Percentiles rank a stretch among this genome's conserved stretches.
Evolutionary conservation across 345 rosid species (phyloP).

Genomic region (Odontarrhena argentea): DNA sequence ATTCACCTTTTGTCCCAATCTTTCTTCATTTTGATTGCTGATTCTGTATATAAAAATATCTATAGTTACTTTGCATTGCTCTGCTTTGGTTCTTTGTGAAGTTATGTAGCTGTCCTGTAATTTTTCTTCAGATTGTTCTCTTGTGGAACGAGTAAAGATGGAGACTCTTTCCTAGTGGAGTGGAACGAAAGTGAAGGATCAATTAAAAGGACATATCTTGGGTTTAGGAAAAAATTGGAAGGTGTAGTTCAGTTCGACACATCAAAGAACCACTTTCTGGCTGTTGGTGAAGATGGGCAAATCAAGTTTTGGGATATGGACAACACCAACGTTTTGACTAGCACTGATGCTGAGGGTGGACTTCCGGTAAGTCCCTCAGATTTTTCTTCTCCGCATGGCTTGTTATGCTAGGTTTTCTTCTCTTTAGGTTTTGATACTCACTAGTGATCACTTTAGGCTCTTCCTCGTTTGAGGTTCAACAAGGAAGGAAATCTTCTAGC

Average conservation of each 20-base stretch:
- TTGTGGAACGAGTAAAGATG: constrained; percentile 92
- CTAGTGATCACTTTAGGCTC: constrained; percentile 48
- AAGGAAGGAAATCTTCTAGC: constrained; percentile 92
- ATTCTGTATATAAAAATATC: background rate
- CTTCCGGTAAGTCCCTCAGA: constrained; percentile 60
- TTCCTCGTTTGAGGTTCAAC: constrained; percentile 79
- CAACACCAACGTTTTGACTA: constrained; percentile 51
- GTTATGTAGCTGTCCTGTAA: background rate
- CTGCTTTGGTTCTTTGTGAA: constrained; percentile 23
- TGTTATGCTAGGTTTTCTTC: constrained; percentile 3
- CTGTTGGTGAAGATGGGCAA: constrained; percentile 85
- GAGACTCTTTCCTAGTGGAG: constrained; percentile 80
- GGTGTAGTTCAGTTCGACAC: constrained; percentile 87
- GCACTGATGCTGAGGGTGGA: constrained; percentile 86
- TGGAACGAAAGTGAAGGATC: constrained; percentile 97
- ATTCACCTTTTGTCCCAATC: background rate
- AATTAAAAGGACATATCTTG: constrained; percentile 69
- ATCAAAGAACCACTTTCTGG: constrained; percentile 81
- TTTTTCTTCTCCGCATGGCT: constrained; percentile 19
- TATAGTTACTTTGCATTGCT: background rate
- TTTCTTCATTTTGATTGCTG: background rate
- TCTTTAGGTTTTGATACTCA: constrained; percentile 25
- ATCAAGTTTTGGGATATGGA: constrained; percentile 98
- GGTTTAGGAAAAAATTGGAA: constrained; percentile 61
- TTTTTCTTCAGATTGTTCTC: constrained; percentile 69